Evolutionary conservation across 2,329 filamentous ascomycete genomes (phyloP).

Genomic region (Cercospora sojina): DNA sequence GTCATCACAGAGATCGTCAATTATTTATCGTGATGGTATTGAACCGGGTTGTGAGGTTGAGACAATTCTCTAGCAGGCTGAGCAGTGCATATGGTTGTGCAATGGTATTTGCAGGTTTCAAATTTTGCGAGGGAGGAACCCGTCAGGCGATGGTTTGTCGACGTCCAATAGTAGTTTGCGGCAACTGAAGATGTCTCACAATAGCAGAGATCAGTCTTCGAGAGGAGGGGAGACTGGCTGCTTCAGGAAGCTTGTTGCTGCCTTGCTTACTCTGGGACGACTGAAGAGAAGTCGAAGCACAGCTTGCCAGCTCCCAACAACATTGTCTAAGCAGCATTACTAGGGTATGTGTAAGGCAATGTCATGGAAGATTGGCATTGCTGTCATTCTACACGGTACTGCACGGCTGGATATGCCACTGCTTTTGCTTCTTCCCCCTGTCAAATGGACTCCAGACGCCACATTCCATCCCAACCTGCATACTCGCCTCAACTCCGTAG

Average conservation of each 20-base stretch:
- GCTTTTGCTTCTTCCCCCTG: neutral
- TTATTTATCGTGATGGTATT: neutral
- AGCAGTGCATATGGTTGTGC: neutral
- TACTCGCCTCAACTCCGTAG: neutral
- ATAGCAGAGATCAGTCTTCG: neutral
- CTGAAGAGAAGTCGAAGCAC: neutral
- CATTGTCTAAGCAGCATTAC: neutral
- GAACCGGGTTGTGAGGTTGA: neutral
- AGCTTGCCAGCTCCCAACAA: neutral
- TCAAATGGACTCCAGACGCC: slow-evolving; percentile 2
- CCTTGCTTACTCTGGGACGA: neutral
- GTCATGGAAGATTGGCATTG: neutral
- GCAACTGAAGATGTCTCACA: neutral
- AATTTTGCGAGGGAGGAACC: neutral
- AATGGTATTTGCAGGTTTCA: neutral
- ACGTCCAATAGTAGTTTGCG: neutral
- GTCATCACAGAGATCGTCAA: neutral
- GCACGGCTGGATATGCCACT: neutral
- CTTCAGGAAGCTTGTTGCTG: neutral
- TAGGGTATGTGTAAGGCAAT: neutral
- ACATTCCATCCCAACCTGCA: neutral
- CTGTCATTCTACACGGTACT: neutral
- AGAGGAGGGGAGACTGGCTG: neutral
- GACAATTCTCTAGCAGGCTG: neutral
- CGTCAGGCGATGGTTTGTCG: neutral